Evolutionary conservation across 1,139 yeast genomes (phyloP).

Genomic region (Suhomyces bribrorum): DNA sequence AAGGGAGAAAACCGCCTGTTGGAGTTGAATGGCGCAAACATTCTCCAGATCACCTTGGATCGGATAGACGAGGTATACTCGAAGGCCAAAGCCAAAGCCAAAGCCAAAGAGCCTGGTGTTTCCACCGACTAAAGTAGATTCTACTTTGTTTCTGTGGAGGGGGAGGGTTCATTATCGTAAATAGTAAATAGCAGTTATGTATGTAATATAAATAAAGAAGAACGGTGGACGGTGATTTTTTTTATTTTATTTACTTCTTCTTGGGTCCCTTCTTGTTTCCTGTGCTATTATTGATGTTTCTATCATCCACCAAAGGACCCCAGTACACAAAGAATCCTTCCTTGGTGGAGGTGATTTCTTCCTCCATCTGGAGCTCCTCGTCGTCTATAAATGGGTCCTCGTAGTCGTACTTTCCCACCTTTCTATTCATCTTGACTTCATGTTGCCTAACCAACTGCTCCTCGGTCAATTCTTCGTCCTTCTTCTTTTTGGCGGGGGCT

Average conservation of each 20-base stretch:
- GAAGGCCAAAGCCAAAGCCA: no score
- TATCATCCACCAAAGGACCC: constrained; percentile 85
- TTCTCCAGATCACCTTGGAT: constrained; percentile 44
- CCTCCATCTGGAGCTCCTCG: constrained; percentile 88
- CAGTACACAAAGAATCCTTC: constrained; percentile 96
- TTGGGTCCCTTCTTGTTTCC: constrained; percentile 22
- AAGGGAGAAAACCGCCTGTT: constrained; percentile 19
- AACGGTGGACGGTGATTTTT: no score
- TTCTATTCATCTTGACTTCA: constrained; percentile 55
- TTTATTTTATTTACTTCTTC: no score
- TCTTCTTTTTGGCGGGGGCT: constrained; percentile 27
- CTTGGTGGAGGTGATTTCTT: constrained; percentile 85
- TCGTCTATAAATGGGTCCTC: constrained; percentile 98
- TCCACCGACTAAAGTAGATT: no score
- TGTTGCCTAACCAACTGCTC: constrained; percentile 49
- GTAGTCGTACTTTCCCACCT: constrained; percentile 86
- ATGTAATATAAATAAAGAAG: no score
- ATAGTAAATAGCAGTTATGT: no score
- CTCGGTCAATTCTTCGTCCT: constrained; percentile 44
- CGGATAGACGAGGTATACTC: constrained; percentile 20
- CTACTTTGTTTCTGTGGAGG: no score
- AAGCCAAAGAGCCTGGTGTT: no score
- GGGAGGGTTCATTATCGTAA: no score
- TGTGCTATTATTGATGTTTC: constrained; percentile 17
- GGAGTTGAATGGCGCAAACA: constrained; percentile 39